These are phyloP conservation scores for Candida insectorum DNA, from an alignment of 805 yeast genomes.

Conservation along the genomic window DNA sequence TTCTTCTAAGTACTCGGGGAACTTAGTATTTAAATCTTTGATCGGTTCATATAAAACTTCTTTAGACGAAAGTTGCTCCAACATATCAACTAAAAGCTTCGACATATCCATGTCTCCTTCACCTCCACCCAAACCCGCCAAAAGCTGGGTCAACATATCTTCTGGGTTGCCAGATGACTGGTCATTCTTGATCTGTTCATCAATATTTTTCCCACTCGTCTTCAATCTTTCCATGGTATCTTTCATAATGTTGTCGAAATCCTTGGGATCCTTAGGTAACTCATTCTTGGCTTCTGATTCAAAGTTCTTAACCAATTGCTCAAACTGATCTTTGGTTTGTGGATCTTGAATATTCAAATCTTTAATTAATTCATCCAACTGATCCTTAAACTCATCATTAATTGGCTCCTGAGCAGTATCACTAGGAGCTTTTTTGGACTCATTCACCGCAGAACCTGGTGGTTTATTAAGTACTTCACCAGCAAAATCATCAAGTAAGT, in stretches of 20 bases:
- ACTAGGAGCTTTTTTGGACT: constrained; percentile 23
- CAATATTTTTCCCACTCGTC: constrained; percentile 70
- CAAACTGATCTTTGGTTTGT: constrained; percentile 49
- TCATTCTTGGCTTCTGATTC: constrained; percentile 32
- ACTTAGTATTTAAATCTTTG: constrained; percentile 71
- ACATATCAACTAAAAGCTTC: constrained; percentile 64
- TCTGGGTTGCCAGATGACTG: constrained; percentile 34
- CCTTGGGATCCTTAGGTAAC: constrained; percentile 28
- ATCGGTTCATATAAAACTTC: constrained; percentile 86
- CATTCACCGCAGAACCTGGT: constrained; percentile 45
- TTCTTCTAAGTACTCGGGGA: constrained; percentile 64
- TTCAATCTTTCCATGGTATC: constrained; percentile 78
- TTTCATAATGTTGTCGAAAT: constrained; percentile 72
- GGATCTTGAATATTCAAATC: constrained; percentile 52
- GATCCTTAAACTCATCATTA: constrained; percentile 29
- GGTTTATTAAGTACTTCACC: constrained; percentile 64
- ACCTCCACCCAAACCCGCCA: constrained; percentile 44
- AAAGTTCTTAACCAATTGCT: constrained; percentile 43
- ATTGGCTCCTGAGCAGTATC: constrained; percentile 18
- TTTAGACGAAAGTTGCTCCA: constrained; percentile 79
- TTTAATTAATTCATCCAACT: constrained; percentile 42
- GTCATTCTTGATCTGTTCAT: constrained; percentile 51
- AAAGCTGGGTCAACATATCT: constrained; percentile 63
- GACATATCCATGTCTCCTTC: constrained; percentile 54
- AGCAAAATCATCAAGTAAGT: constrained; percentile 79